phyloP scores from a whole-genome alignment of 257 asterid genomes.

The Anisodus tanguticus region DNA sequence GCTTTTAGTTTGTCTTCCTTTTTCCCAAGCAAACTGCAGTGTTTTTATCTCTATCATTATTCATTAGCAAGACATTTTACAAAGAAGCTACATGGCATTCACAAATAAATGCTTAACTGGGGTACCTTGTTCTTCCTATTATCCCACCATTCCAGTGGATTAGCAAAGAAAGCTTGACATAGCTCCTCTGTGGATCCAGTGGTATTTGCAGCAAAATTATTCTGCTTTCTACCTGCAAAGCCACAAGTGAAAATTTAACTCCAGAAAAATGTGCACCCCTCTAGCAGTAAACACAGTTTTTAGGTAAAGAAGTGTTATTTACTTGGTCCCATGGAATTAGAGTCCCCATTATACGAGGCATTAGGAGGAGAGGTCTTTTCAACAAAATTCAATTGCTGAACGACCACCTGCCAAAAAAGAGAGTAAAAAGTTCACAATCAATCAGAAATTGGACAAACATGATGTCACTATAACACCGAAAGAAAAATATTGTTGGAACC shows the following conservation, averaged over 20 bases:
- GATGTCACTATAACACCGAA: slow-evolving; percentile 23
- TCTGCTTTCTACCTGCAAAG: slow-evolving; percentile 65
- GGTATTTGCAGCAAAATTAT: slow-evolving; percentile 48
- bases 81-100: not conserved
- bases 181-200: slow-evolving; percentile 79
- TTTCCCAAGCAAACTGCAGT: not conserved
- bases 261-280: slow-evolving; percentile 17
- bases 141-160: slow-evolving; percentile 98
- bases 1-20: not conserved
- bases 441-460: not conserved
- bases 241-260: not conserved
- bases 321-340: slow-evolving; percentile 31
- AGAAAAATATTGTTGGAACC: not conserved
- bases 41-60: not conserved
- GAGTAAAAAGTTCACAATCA: slow-evolving; percentile 11
- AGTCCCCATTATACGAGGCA: slow-evolving; percentile 62
- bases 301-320: slow-evolving; percentile 14
- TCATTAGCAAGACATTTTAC: not conserved
- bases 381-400: slow-evolving; percentile 79
- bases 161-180: slow-evolving; percentile 97
- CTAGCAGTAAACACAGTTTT: not conserved
- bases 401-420: slow-evolving; percentile 69
- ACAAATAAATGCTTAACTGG: slow-evolving; percentile 14
- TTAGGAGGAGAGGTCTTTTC: slow-evolving; percentile 59
- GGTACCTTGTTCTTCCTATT: slow-evolving; percentile 92